phyloP scores from a whole-genome alignment of 257 asterid species.

The Nemophila menziesii region DNA sequence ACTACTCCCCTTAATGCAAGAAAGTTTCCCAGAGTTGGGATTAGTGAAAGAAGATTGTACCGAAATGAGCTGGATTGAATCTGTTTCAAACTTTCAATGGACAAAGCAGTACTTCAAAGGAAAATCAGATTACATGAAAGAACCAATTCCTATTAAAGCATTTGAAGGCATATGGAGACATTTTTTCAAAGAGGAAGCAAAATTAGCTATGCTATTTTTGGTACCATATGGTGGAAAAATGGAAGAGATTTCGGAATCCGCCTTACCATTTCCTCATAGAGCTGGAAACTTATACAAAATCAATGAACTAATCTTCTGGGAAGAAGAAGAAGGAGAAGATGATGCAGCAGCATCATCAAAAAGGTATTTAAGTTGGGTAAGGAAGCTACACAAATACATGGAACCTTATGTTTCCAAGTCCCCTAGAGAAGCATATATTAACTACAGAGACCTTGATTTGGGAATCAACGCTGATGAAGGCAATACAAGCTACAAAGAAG shows the following conservation, averaged over 20 bases:
- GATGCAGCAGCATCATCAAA: background rate
- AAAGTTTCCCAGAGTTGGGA: conserved; percentile 29
- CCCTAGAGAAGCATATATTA: conserved; percentile 5
- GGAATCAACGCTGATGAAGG: conserved; percentile 3
- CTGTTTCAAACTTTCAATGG: conserved; percentile 7
- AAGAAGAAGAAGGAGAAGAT: background rate
- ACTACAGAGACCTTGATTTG: conserved; percentile 13
- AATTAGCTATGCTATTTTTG: background rate
- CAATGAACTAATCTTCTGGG: background rate
- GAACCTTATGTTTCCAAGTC: conserved; percentile 4
- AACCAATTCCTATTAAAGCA: conserved; percentile 19
- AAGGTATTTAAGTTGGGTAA: background rate
- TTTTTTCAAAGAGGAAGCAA: background rate
- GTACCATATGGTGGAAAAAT: conserved; percentile 7
- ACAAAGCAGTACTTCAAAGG: conserved; percentile 8
- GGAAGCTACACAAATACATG: conserved; percentile 6
- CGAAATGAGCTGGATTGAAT: conserved; percentile 35
- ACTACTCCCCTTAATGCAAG: conserved; percentile 23
- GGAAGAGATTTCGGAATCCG: conserved; percentile 2
- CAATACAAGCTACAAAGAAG: conserved; percentile 1
- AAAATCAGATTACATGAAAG: conserved; percentile 27
- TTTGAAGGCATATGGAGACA: conserved; percentile 23
- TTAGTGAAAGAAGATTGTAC: conserved; percentile 13
- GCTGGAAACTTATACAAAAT: conserved; percentile 6
- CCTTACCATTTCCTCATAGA: conserved; percentile 11